Evolutionary conservation across 148 eudicot species (phyloP), one percentile per base, ranked within the genome.

Genomic region (Selenicereus undatus): DNA sequence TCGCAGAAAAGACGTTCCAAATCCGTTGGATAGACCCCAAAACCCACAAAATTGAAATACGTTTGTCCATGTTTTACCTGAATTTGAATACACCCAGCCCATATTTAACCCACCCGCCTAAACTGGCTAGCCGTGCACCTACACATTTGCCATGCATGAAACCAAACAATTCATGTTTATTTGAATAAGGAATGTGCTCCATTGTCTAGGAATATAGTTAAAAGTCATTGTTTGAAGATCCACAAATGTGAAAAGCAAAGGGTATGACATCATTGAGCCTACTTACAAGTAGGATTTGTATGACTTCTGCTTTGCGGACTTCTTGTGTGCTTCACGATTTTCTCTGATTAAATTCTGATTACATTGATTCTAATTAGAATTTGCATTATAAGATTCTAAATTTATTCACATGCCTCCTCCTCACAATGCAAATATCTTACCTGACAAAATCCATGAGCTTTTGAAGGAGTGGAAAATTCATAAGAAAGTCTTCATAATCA

Each of bases 391-490:
- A 54, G 48, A 64, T 77, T 9, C 24, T 77, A 17, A 50, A 9
- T 68, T 78, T 68, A 24, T 42, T 27, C 74, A 78, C 64, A 8
- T 78, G 16, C 45, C 70, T 2, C 64, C 74, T 24, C 81, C 45
- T 21, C 74, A 78, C 30, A 48, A 45, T 65, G 73, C 73, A 11
- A 11, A 21, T 18, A 4, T 36, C 3, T 6, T 76, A 10, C 71
- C 60, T 76, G 71, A 76, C 11, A 36, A 18, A 14, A 10, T 71
- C 36, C 30, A 24, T 27, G 32, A 9, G 8, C 36, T 68, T 3
- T 62, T 32, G n/a, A 65, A 39, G 66, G 58, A 12, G 65, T 65
- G 54, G 72, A 26, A 76, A 32, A 32, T 32, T 32, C 2, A 2
- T 5, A 16, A 52, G 22, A 76, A 76, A 32, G 54, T 27, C 50